Evolutionary conservation across 345 rosid genomes (phyloP).

Genomic region (Gynandropsis gynandra): DNA sequence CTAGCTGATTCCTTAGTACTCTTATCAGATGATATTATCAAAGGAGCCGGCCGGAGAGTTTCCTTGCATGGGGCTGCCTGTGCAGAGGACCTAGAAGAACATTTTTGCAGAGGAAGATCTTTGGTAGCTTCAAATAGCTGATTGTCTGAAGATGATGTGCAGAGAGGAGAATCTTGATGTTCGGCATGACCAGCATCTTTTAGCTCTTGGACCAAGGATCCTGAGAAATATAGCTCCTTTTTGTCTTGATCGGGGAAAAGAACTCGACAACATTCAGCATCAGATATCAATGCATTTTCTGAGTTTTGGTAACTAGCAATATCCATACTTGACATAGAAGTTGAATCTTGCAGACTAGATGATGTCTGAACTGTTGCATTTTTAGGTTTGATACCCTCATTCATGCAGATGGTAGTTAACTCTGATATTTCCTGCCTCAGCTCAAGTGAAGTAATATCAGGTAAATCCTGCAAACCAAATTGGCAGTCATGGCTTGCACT

Average conservation of each 20-base stretch:
- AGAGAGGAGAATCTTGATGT: constrained; percentile 29
- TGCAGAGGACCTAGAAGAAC: constrained; percentile 36
- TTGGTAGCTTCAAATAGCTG: constrained; percentile 39
- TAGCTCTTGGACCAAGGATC: constrained; percentile 31
- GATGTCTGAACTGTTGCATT: constrained; percentile 36
- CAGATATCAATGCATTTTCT: constrained; percentile 48
- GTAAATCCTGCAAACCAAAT: constrained; percentile 38
- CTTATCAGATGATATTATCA: constrained; percentile 36
- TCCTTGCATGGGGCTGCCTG: constrained; percentile 42
- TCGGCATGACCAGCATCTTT: constrained; percentile 30
- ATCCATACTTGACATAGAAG: constrained; percentile 34
- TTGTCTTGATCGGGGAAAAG: constrained; percentile 63
- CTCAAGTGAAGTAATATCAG: constrained; percentile 47
- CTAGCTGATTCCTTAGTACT: constrained; percentile 36
- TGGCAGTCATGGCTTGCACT: constrained; percentile 44
- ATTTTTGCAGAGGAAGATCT: constrained; percentile 35
- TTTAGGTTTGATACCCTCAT: constrained; percentile 33
- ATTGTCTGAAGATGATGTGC: constrained; percentile 37
- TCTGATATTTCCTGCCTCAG: constrained; percentile 41
- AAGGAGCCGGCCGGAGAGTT: constrained; percentile 38
- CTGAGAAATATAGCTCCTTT: constrained; percentile 40
- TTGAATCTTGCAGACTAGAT: constrained; percentile 31
- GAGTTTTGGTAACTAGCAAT: constrained; percentile 31
- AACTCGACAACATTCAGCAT: constrained; percentile 77
- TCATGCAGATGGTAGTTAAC: constrained; percentile 32